phyloP scores from a whole-genome alignment of 306 rosid species.

The Gastrolobium villosum region DNA sequence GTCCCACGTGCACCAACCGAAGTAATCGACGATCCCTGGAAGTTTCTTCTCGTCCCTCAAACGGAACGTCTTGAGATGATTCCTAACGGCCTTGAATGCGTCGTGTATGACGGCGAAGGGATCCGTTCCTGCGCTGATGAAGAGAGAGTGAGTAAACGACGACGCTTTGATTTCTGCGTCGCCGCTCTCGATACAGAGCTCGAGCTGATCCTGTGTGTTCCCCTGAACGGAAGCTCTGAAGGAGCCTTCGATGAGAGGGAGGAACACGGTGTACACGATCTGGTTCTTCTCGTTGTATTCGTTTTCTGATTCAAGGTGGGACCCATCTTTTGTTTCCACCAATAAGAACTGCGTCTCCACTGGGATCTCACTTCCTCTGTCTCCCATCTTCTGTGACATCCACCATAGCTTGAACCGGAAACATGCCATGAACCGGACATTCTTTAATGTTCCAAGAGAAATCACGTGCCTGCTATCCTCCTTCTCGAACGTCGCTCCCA shows the following conservation, averaged over 20 bases:
- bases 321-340: constrained; percentile 75
- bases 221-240: constrained; percentile 89
- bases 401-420: constrained; percentile 97
- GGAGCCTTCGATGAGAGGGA: constrained; percentile 79
- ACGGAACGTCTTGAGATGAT: constrained; percentile 75
- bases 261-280: constrained; percentile 77
- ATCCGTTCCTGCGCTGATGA: constrained; percentile 75
- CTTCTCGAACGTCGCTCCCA: constrained; percentile 66
- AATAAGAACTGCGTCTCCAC: constrained; percentile 87
- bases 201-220: constrained; percentile 60
- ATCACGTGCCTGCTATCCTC: constrained; percentile 75
- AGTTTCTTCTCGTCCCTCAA: constrained; percentile 85
- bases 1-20: constrained; percentile 99
- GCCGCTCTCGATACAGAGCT: constrained; percentile 91
- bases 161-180: constrained; percentile 71
- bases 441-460: constrained; percentile 62
- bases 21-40: constrained; percentile 74
- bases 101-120: constrained; percentile 69
- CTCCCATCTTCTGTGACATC: constrained; percentile 98
- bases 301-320: constrained; percentile 67
- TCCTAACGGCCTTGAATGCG: constrained; percentile 65
- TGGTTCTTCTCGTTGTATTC: constrained; percentile 56
- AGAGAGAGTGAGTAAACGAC: constrained; percentile 71
- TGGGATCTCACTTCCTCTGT: constrained; percentile 74
- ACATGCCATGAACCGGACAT: constrained; percentile 80